These are phyloP conservation scores for Fraxinus pennsylvanica DNA, from an alignment of 257 asterid genomes.

Conservation along the genomic window DNA sequence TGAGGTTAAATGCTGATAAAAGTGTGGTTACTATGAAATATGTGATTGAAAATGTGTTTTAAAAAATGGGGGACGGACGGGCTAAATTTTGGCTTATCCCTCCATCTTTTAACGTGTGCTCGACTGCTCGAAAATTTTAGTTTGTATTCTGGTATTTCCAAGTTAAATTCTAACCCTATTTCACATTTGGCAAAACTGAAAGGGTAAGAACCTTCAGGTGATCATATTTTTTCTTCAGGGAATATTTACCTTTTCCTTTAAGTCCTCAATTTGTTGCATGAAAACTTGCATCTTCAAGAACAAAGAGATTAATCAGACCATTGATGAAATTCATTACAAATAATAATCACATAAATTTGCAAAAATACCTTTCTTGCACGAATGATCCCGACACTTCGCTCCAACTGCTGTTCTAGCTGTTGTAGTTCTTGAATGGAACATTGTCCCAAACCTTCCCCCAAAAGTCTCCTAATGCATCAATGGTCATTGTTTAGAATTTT, in stretches of 20 bases:
- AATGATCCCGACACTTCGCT: conserved; percentile 58
- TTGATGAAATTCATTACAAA: neutral
- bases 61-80: too few relatives aligned
- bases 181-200: neutral
- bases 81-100: neutral
- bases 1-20: too few relatives aligned
- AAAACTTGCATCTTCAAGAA: conserved; percentile 66
- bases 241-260: conserved; percentile 76
- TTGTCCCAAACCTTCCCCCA: conserved; percentile 72
- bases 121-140: neutral
- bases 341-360: neutral
- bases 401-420: conserved; percentile 76
- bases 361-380: conserved; percentile 71
- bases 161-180: neutral
- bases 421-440: conserved; percentile 77
- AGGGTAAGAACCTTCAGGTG: neutral
- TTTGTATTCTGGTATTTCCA: neutral
- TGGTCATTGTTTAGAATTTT: neutral
- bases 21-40: too few relatives aligned
- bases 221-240: neutral
- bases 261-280: conserved; percentile 65
- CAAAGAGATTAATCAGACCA: neutral
- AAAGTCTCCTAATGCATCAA: conserved; percentile 53
- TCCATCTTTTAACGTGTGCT: too few relatives aligned
- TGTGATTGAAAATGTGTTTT: too few relatives aligned